Base-by-base conservation (phyloP, 495 filamentous ascomycete species). In the Lophiostoma macrostomum region DNA sequence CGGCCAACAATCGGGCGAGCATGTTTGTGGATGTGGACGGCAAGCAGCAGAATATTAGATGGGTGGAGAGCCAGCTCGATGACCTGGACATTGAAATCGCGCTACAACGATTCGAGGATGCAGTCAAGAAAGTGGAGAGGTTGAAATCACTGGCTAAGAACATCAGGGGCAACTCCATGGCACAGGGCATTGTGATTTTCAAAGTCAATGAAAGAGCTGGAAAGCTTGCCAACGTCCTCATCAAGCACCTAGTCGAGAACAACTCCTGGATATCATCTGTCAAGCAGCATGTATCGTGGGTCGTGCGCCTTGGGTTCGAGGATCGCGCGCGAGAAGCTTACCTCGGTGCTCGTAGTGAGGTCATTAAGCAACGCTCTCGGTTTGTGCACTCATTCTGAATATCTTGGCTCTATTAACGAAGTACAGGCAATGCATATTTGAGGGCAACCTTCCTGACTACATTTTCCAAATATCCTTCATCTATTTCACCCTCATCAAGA, bases 381-480 rank as follows among this genome's bases (percentile, higher is more conserved):
- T 91, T 78, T 47, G 36, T 54, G 8, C 19, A 30, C 25, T 44
- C 16, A 46, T 8, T 31, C n/a, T 24, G 14, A 20, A 46, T 12
- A 16, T 31, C 5, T n/a, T 32, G 34, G n/a, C n/a, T 34, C 4
- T n/a, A 56, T 71, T 75, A 64, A 76, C 67, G 25, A 29, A 34
- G 34, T 12, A 48, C 50, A 93, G 90, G 54, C 86, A 90, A 75
- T 94, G 90, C 64, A 83, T 91, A 50, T 96, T 97, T 69, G 89
- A 95, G 68, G 93, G 93, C 28, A 84, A 95, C 61, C 80, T 97
- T 5, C 86, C 84, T 13, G 79, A 87, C 7, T 96, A 99, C 70
- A 90, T 97, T 63, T 95, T 86, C 73, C 86, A 95, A 66, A 78
- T 99, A n/a, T 91, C 93, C 3, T 95, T 86, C 56, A 90, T 96